Evolutionary conservation across 2,329 filamentous ascomycete species (phyloP).

Genomic region (Purpureocillium lavendulum): DNA sequence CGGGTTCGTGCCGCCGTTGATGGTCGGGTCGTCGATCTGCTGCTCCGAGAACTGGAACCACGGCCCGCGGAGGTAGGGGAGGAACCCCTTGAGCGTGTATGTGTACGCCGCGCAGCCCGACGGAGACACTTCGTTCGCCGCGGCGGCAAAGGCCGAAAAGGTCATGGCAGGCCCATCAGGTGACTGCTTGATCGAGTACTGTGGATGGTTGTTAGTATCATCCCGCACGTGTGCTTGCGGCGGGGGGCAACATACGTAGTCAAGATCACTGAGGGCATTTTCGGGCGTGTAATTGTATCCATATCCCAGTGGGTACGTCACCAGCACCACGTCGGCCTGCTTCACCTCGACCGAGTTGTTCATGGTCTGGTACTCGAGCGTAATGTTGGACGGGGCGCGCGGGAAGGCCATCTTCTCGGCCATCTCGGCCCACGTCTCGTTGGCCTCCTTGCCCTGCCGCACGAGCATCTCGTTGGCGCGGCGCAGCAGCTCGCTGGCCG

Average conservation of each 20-base stretch:
- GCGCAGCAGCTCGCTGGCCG: conserved; percentile 46
- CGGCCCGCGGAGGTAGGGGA: conserved; percentile 56
- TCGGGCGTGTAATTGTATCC: conserved; percentile 26
- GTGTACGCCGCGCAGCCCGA: conserved; percentile 62
- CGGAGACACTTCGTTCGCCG: conserved; percentile 55
- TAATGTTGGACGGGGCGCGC: conserved; percentile 30
- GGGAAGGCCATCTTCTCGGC: conserved; percentile 11
- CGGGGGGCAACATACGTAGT: conserved; percentile 19
- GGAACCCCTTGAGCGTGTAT: conserved; percentile 53
- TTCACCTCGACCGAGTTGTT: conserved; percentile 58
- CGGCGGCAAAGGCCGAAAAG: conserved; percentile 60
- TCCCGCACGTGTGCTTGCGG: conserved; percentile 43
- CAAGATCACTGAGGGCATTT: conserved; percentile 11
- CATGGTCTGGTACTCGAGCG: conserved; percentile 58
- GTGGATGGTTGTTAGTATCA: conserved; percentile 31
- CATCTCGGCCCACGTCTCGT: conserved; percentile 31
- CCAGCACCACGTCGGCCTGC: conserved; percentile 60
- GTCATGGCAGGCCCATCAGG: conserved; percentile 65
- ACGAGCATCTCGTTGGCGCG: conserved; percentile 49
- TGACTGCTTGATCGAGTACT: conserved; percentile 22
- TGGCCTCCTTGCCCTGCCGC: conserved; percentile 42
- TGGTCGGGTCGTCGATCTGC: conserved; percentile 52
- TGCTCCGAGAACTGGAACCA: conserved; percentile 68
- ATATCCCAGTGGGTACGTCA: conserved; percentile 56
- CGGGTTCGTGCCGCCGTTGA: conserved; percentile 39